Evolutionary conservation across 2,329 filamentous ascomycete genomes (phyloP).

Genomic region (Dothidotthia symphoricarpi): DNA sequence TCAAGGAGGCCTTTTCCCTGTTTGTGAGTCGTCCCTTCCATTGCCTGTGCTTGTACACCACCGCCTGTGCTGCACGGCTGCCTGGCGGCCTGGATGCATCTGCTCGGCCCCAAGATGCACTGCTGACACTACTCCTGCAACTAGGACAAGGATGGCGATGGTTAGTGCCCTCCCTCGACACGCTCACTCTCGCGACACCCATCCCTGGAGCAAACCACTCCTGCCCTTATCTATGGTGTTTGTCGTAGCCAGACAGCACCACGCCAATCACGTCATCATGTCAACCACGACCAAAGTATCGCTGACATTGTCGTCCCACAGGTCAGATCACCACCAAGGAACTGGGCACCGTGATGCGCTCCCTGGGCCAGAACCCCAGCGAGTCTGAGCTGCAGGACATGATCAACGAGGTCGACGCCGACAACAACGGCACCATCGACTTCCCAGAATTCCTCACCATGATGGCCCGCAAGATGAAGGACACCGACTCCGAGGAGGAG

Average conservation of each 20-base stretch:
- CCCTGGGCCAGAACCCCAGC: slow-evolving; percentile 62
- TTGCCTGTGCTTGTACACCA: no score
- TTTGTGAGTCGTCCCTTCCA: slow-evolving; percentile 72
- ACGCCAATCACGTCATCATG: slow-evolving; percentile 10
- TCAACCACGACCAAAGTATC: slow-evolving; percentile 4
- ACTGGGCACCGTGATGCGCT: slow-evolving; percentile 63
- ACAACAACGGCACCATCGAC: slow-evolving; percentile 65
- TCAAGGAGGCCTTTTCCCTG: slow-evolving; percentile 99
- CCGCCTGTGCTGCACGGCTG: slow-evolving; percentile 14
- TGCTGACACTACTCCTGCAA: slow-evolving; percentile 24
- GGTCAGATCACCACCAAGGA: slow-evolving; percentile 64
- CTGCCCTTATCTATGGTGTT: background rate
- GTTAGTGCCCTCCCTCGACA: slow-evolving; percentile 38
- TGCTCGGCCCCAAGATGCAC: slow-evolving; percentile 9
- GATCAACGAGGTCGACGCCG: slow-evolving; percentile 65
- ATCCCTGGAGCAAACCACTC: background rate
- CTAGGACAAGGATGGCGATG: slow-evolving; percentile 60
- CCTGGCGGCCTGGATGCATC: slow-evolving; percentile 19
- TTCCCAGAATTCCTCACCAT: slow-evolving; percentile 68
- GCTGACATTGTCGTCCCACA: slow-evolving; percentile 36
- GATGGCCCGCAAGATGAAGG: slow-evolving; percentile 64
- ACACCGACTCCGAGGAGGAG: slow-evolving; percentile 62
- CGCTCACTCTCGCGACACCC: background rate
- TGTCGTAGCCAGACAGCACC: no score
- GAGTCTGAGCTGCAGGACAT: slow-evolving; percentile 64